Base-by-base conservation (phyloP, 352 stramenopile species). In the Phytopythium helicoides region DNA sequence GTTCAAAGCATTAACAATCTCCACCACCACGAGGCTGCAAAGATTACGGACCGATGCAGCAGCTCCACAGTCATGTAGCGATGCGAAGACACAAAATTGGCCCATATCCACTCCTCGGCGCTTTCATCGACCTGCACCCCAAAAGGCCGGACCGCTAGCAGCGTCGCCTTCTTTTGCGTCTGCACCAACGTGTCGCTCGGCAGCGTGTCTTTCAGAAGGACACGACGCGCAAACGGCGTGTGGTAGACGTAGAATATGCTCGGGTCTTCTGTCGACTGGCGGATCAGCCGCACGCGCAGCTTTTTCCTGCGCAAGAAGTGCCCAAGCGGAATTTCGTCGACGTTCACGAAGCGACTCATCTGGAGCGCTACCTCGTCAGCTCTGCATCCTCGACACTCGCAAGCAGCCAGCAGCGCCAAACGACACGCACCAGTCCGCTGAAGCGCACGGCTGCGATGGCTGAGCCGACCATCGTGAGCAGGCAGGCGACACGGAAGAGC, bases 221-320 rank as follows among this genome's bases (percentile, higher is more conserved):
- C 62, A 12, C 83, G 79, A 1, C 83, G 74, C 21, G 81, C 26
- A 26, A 89, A 80, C 26, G 84, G 84, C 44, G 79, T 88, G 56
- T 94, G 84, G 55, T 91, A 91, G 37, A 94, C 81, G 54, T 89
- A 91, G 26, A 94, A 87, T 8, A 92, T 47, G 54, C 68, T 92
- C 37, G 84, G 75, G 35, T 94, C 77, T 3, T 62, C 40, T n/a
- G 60, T 54, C 19, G 72, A 82, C 55, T 91, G 81, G n/a, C 68
- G 69, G 16, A 92, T 67, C 51, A 92, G 73, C 5, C 81, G 77
- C 53, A 86, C 84, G 15, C 71, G 71, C n/a, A 94, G 62, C 45
- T 79, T 89, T 52, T 91, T 88, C 37, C 72, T 75, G 3, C 77
- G 69, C 18, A 68, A 63, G 18, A 92, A 89, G 33, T 81, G 77